Base-by-base conservation (phyloP, 768 basidiomycete species). In the Hysterangium stoloniferum region DNA sequence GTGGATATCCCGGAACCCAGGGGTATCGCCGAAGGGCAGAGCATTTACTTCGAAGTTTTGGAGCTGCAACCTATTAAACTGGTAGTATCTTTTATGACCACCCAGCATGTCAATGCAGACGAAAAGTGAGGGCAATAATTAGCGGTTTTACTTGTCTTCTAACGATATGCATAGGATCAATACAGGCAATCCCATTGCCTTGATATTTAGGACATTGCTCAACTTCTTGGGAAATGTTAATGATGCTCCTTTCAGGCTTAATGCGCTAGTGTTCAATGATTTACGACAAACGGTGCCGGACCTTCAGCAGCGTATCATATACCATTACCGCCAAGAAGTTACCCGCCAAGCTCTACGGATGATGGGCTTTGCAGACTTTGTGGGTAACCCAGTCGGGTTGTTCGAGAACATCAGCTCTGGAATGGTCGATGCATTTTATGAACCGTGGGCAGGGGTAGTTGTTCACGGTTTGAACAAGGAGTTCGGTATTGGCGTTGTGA, bases 341-440 rank as follows among this genome's bases (percentile, higher is more conserved):
- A 73, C 95, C 33, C 84, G 90, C 9, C 96, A 99, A 62, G 74
- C 98, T 2, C 98, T 98, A 65, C 84, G 96, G 32, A 88, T 99
- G 37, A 75, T 99, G 12, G 95, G 96, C n/a, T 97, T 94, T 4
- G 96, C 94, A 0, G 95, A 98, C 67, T 95, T 98, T 68, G 86
- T 88, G 54, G 86, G 89, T 12, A 94, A 94, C 62, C 95, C 95
- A 4, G 93, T 98, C 38, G 96, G 96, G 8, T 75, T 99, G 37
- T 98, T 99, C 74, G 95, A 87, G 44, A 98, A 98, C 61, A 93
- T 99, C 61, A 95, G 91, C 61, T 96, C 93, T 25, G 96, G 96
- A 9, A 89, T 98, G 4, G 88, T 88, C 47, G 96, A 99, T 64
- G 94, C 98, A 57, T 98, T 99, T 73, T 96, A 98, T 57, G 95